Base-by-base conservation (phyloP, 345 rosid genomes). In the Aquilaria sinensis region DNA sequence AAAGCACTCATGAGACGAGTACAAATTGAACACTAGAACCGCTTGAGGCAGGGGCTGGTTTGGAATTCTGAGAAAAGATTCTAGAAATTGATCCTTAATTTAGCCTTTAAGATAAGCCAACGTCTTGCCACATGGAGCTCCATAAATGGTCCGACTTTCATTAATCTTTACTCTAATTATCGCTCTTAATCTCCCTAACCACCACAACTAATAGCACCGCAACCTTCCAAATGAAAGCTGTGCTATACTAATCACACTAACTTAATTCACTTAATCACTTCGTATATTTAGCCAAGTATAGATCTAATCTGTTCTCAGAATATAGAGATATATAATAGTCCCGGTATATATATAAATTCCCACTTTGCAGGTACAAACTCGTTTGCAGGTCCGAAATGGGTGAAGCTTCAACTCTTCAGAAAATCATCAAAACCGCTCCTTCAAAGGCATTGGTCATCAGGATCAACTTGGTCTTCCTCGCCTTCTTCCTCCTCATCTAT, bases 361-460 rank as follows among this genome's bases (percentile, higher is more conserved):
- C 65, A 52, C 57, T 58, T 62, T 29, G 53, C 49, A 31, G 65
- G 63, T 47, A 65, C 49, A 65, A 56, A 15, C 32, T 50, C 53
- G 14, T 54, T 46, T 14, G 64, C 31, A 12, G 15, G 46, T 1
- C 43, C 59, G 64, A 31, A 53, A 81, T 79, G 91, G 83, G 64
- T 53, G 85, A 77, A 49, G 72, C 74, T 69, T 12, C 66, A 29
- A 23, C 53, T 55, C 64, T 77, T 58, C 75, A 69, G 2, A 83
- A 75, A 70, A 74, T 82, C 57, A 68, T 75, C 72, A 94, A 82
- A 76, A 70, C 75, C 69, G 37, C 81, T 63, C 83, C 93, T 70
- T 83, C 96, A 15, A 85, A 79, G 65, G 75, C 91, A 47, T 43
- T 82, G 58, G 61, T 90, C 33, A 81, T 90, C 65, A 79, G 86